Base-by-base conservation (phyloP, 306 rosid species). In the Nissolia schottii region DNA sequence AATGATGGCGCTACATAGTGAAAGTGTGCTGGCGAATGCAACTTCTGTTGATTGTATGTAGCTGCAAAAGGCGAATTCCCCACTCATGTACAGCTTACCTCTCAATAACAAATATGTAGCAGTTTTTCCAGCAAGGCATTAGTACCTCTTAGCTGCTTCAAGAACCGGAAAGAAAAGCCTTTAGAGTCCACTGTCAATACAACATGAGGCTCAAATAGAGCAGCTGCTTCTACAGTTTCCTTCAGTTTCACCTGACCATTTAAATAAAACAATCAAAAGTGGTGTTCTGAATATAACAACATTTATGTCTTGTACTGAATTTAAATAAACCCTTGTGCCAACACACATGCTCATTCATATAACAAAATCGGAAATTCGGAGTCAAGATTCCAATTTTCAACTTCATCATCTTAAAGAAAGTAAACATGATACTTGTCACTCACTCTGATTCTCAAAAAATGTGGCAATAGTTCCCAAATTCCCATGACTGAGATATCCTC, bases 401-500 rank as follows among this genome's bases (percentile, higher is more conserved):
- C 7, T 43, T n/a, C n/a, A 37, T 12, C 0, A 37, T 37, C 11
- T 12, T 12, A 37, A 37, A 37, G 43, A 37, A 10, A 37, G 34
- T 9, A 2, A 40, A 55, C 19, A 64, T 37, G n/a, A 32, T 50
- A 50, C 43, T 80, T 27, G 49, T 3, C 15, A 82, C 98, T 90
- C 84, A 93, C 98, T 77, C 87, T 79, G 76, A 94, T 43, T 51
- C 71, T 82, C 77, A 72, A 74, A 50, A 94, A 77, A 83, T 89
- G 91, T 0, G 97, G 96, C 84, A 89, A 64, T 28, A 94, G 78
- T 85, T 94, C 96, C 98, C 87, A 94, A 75, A 89, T 82, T 41
- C 98, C 96, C 98, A 94, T 91, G 58, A 94, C 92, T 0, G 98
- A 81, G 58, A 91, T 89, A 78, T 89, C 95, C 75, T 94, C 97